Evolutionary conservation across 345 rosid species (phyloP), one percentile per base, ranked within the genome.

Genomic region (Moricandia moricandioides): DNA sequence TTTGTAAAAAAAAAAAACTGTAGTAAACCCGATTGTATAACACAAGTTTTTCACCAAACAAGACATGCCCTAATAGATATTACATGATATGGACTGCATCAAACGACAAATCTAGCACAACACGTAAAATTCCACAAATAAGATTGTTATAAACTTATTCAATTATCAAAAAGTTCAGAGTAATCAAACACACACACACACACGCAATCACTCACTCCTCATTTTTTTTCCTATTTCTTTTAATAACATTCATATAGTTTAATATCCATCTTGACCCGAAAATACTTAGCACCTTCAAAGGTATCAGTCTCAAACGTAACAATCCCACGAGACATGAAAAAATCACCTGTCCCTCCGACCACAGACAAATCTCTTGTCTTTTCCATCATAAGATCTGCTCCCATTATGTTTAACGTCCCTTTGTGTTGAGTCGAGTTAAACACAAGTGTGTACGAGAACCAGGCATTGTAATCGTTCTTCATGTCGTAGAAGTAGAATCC

Each of bases 271-370:
- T 74, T 69, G 43, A 74, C 63, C 31, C 93, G 72, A 68, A 90
- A 90, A 73, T 92, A 92, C 26, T 85, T 84, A 1, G 76, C 82
- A 10, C 95, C 89, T 76, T 90, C 86, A 13, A 82, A 61, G 0
- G 85, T 65, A 52, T 85, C 91, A 11, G 90, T 86, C 72, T 64
- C 81, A 59, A 90, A 79, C 1, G 91, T 88, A 17, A 86, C 91
- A 55, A 89, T 69, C 24, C 98, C 95, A 33, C 91, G 73, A 1
- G 87, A 66, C 96, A 90, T 92, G 85, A 90, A 85, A 73, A 92
- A 89, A 55, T 92, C 90, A 8, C 93, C 93, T 0, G 96, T 90
- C 3, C 95, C 93, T 27, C 95, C 93, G 0, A 88, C 82, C 2
- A 90, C 87, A 0, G 90, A 88, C 14, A 90, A 61, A 43, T 92